Conservation (phyloP, 169 alveolate species). For the Plasmodium falciparum region DNA sequence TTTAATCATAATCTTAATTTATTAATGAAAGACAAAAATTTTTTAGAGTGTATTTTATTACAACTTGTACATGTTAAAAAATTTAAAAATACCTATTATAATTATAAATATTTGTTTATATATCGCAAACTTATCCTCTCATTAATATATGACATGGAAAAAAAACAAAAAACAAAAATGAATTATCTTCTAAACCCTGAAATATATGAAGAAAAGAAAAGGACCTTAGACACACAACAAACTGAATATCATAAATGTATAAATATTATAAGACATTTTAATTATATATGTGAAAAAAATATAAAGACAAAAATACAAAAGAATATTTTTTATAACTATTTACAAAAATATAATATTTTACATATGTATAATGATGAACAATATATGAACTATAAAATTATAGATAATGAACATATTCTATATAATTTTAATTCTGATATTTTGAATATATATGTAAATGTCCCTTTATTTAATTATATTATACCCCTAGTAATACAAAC, state of each 20-base stretch:
- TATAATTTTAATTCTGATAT: constrained; percentile 22
- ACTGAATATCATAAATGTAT: constrained; percentile 21
- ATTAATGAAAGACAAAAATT: constrained; percentile 22
- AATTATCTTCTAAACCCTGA: constrained; percentile 6
- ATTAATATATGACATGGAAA: constrained; percentile 38
- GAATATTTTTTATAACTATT: constrained; percentile 39
- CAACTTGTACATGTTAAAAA: constrained; percentile 52
- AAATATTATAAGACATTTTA: constrained; percentile 19
- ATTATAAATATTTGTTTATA: constrained; percentile 48
- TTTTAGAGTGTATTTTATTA: constrained; percentile 14
- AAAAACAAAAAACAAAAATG: constrained; percentile 10
- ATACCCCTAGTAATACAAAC: constrained; percentile 68
- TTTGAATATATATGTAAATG: constrained; percentile 26
- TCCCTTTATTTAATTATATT: constrained; percentile 58
- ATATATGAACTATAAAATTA: constrained; percentile 10
- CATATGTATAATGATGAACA: constrained; percentile 1
- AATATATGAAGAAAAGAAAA: background rate
- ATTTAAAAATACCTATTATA: constrained; percentile 51
- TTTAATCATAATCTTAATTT: constrained; percentile 42
- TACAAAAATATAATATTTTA: constrained; percentile 21
- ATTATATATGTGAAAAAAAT: constrained; percentile 15
- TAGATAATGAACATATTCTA: constrained; percentile 16
- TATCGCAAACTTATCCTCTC: constrained; percentile 49
- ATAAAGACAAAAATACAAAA: background rate
- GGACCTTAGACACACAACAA: constrained; percentile 4